Conservation (phyloP, 208 protist genomes). For the Balamuthia mandrillaris region DNA sequence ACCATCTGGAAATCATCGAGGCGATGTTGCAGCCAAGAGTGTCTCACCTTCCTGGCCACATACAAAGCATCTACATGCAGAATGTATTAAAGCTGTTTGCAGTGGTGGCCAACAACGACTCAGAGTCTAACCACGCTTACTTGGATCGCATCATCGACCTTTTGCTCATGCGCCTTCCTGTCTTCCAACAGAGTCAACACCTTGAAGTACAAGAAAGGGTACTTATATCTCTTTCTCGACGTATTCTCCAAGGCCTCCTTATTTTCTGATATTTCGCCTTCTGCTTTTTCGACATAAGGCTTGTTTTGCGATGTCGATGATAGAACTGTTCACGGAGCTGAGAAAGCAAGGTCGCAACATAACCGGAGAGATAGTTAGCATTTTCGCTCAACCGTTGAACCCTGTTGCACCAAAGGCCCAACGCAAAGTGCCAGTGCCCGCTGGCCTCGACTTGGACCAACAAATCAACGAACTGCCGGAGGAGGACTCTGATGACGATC, state of each 20-base stretch:
- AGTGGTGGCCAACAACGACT: not conserved
- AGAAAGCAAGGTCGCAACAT: not conserved
- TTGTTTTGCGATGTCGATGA: not conserved
- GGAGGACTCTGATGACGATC: not conserved
- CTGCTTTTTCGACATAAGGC: not conserved
- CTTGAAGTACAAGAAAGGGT: conserved; percentile 77
- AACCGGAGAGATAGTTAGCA: not conserved
- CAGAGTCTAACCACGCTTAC: not conserved
- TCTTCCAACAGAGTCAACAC: conserved; percentile 66
- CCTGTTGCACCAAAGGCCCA: conserved; percentile 32
- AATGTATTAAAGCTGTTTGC: conserved; percentile 24
- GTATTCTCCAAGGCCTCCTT: not conserved
- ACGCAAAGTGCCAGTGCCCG: not conserved
- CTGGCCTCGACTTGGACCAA: conserved; percentile 15
- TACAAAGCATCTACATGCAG: conserved; percentile 28
- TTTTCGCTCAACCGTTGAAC: conserved; percentile 6
- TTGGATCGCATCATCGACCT: conserved; percentile 9
- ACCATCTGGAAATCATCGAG: conserved; percentile 35
- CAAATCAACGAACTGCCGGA: conserved; percentile 33
- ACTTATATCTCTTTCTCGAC: not conserved
- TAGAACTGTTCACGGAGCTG: not conserved
- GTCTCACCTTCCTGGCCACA: conserved; percentile 30
- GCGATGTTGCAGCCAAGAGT: conserved; percentile 61
- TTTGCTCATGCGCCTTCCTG: conserved; percentile 29
- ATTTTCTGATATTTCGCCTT: not conserved